Percentiles rank a stretch among this genome's conserved stretches.
These are phyloP conservation scores for Lentinula guzmanii DNA, from an alignment of 768 basidiomycete genomes.

Conservation along the genomic window DNA sequence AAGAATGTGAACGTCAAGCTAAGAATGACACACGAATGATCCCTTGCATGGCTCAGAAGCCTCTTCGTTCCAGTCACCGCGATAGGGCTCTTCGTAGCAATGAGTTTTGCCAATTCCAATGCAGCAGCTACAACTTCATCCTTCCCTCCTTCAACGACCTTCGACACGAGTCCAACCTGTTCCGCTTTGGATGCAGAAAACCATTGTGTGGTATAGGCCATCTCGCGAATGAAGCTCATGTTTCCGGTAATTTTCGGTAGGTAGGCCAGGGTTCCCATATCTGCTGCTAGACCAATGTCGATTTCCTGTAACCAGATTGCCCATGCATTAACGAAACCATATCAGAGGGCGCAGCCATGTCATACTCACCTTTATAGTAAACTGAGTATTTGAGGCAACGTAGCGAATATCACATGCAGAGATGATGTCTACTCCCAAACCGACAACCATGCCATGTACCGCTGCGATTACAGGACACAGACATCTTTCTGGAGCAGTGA, in stretches of 20 bases:
- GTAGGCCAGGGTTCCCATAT: conserved; percentile 81
- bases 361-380: conserved; percentile 64
- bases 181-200: conserved; percentile 68
- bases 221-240: conserved; percentile 63
- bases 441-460: conserved; percentile 67
- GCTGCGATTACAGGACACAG: conserved; percentile 82
- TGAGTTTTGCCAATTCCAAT: conserved; percentile 54
- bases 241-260: conserved; percentile 72
- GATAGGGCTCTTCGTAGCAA: conserved; percentile 74
- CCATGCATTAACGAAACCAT: no score
- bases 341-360: neutral
- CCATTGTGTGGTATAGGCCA: conserved; percentile 68
- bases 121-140: conserved; percentile 65
- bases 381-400: conserved; percentile 53
- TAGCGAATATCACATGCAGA: conserved; percentile 74
- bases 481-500: conserved; percentile 61
- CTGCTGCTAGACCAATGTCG: conserved; percentile 81
- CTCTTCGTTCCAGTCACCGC: conserved; percentile 76
- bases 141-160: conserved; percentile 58
- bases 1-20: neutral
- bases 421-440: conserved; percentile 75
- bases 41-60: conserved; percentile 69
- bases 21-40: conserved; percentile 55
- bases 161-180: conserved; percentile 68
- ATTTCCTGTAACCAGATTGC: conserved; percentile 52